Evolutionary conservation across 2,329 filamentous ascomycete species (phyloP).

Genomic region (Calcarisporium arbuscula): DNA sequence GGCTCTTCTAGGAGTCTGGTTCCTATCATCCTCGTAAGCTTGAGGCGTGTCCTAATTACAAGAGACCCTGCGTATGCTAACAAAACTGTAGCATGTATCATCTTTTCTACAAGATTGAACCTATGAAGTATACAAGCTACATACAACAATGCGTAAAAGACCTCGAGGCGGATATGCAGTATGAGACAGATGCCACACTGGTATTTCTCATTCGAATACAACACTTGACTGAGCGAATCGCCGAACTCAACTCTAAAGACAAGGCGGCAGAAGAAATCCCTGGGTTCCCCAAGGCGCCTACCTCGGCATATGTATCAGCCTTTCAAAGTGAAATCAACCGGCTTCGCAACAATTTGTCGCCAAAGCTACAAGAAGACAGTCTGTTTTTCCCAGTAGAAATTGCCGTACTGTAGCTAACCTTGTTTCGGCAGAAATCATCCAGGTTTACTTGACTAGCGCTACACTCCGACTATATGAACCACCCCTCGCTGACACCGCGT

Average conservation of each 20-base stretch:
- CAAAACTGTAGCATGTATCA: too few species aligned
- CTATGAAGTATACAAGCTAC: slow-evolving; percentile 46
- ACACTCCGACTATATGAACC: slow-evolving; percentile 42
- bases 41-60: too few species aligned
- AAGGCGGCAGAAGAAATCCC: slow-evolving; percentile 25
- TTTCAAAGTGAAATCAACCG: slow-evolving; percentile 40
- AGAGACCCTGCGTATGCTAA: too few species aligned
- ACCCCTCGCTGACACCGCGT: slow-evolving; percentile 32
- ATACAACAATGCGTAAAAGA: slow-evolving; percentile 43
- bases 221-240: slow-evolving; percentile 44
- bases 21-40: slow-evolving; percentile 45
- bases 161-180: slow-evolving; percentile 37
- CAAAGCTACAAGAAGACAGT: slow-evolving; percentile 31
- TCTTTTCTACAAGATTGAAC: slow-evolving; percentile 39
- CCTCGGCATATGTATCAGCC: slow-evolving; percentile 37
- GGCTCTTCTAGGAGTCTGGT: slow-evolving; percentile 48
- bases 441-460: slow-evolving; percentile 33
- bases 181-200: slow-evolving; percentile 38
- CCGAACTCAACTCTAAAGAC: slow-evolving; percentile 31
- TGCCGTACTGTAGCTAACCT: not conserved
- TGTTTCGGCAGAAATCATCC: slow-evolving; percentile 27
- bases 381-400: slow-evolving; percentile 10
- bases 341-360: slow-evolving; percentile 29
- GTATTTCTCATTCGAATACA: slow-evolving; percentile 43
- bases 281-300: slow-evolving; percentile 31